Evolutionary conservation across 805 yeast genomes (phyloP).

Genomic region (Brettanomyces bruxellensis): DNA sequence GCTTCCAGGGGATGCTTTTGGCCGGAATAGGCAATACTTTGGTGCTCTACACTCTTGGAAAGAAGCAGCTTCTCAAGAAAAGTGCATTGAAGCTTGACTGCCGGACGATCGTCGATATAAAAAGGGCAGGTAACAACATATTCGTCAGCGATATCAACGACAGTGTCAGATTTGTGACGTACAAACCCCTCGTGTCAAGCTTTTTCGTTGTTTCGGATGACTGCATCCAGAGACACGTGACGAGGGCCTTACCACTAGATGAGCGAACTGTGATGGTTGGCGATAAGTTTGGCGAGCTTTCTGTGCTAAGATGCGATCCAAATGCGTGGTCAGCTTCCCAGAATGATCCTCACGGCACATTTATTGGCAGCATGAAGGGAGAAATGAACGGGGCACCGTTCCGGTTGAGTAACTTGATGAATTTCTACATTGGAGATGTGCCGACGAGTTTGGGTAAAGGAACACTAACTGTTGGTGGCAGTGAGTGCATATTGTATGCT

Average conservation of each 20-base stretch:
- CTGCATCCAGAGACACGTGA: conserved; percentile 53
- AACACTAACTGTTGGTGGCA: conserved; percentile 50
- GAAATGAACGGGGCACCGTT: conserved; percentile 41
- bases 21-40: conserved; percentile 47
- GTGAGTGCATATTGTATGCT: conserved; percentile 56
- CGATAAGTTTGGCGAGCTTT: conserved; percentile 78
- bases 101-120: conserved; percentile 44
- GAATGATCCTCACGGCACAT: conserved; percentile 38
- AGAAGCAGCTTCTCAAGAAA: conserved; percentile 68
- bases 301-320: conserved; percentile 55
- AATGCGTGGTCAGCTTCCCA: conserved; percentile 39
- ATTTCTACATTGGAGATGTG: conserved; percentile 63
- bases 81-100: conserved; percentile 38
- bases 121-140: conserved; percentile 47
- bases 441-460: conserved; percentile 53
- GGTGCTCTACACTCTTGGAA: conserved; percentile 64
- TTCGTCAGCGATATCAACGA: conserved; percentile 65
- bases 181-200: conserved; percentile 34
- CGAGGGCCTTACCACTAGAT: conserved; percentile 55
- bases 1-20: conserved; percentile 52
- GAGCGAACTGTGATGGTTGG: conserved; percentile 73
- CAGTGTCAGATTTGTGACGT: conserved; percentile 52
- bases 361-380: conserved; percentile 25
- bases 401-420: conserved; percentile 42
- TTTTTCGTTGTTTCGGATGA: conserved; percentile 70